phyloP scores from a whole-genome alignment of 768 basidiomycete species.

The Nidularia sp. region DNA sequence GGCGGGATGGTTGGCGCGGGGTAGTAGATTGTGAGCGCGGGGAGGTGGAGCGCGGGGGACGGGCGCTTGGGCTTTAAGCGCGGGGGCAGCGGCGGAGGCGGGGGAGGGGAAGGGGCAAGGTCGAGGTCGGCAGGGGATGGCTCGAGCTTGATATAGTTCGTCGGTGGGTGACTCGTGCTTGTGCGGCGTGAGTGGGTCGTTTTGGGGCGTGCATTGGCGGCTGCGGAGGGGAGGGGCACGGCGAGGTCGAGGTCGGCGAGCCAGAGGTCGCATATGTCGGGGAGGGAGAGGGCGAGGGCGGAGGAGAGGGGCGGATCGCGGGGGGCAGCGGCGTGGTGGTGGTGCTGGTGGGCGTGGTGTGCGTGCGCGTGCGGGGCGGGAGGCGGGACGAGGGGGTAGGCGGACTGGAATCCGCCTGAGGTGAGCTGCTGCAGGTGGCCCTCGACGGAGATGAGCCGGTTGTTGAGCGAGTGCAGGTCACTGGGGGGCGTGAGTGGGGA shows the following conservation, averaged over 20 bases:
- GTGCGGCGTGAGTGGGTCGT: too few relatives aligned
- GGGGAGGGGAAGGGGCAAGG: slow-evolving; percentile 6
- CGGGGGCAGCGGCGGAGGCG: slow-evolving; percentile 10
- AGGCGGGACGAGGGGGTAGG: slow-evolving; percentile 24
- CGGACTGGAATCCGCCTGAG: slow-evolving; percentile 33
- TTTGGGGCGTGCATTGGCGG: too few relatives aligned
- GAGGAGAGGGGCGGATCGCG: slow-evolving; percentile 41
- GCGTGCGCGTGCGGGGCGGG: slow-evolving; percentile 1
- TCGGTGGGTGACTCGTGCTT: too few relatives aligned
- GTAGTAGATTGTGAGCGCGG: slow-evolving; percentile 24
- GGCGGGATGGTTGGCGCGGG: slow-evolving; percentile 11
- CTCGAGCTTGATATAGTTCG: slow-evolving; percentile 25
- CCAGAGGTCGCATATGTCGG: slow-evolving; percentile 38
- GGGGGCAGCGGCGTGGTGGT: slow-evolving; percentile 21
- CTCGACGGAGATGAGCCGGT: slow-evolving; percentile 72
- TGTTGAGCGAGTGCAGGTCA: slow-evolving; percentile 81
- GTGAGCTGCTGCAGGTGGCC: slow-evolving; percentile 48
- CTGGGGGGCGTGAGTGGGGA: slow-evolving; percentile 23
- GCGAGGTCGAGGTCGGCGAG: slow-evolving; percentile 35
- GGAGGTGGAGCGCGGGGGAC: slow-evolving; percentile 12
- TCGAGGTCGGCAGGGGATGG: slow-evolving; percentile 16
- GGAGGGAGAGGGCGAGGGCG: slow-evolving; percentile 38
- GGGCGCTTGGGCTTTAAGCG: background rate
- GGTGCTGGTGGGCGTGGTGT: slow-evolving; percentile 21
- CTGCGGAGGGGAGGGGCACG: background rate